phyloP scores from a whole-genome alignment of 1,139 yeast species.

The Suhomyces chickasaworum region DNA sequence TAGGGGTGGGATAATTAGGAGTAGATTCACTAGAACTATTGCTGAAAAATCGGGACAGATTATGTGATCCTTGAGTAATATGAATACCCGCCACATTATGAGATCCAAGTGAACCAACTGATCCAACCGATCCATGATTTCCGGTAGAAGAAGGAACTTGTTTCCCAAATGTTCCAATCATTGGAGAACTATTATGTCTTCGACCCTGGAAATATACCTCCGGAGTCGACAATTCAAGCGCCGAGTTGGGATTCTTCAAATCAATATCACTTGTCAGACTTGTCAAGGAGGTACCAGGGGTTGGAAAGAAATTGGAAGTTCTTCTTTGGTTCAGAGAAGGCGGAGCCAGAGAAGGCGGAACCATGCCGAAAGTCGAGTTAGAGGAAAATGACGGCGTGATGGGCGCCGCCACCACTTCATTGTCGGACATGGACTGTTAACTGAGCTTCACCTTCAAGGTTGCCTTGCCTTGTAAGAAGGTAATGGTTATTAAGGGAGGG shows the following conservation, averaged over 20 bases:
- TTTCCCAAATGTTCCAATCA: slow-evolving; percentile 15
- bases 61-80: not conserved
- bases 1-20: slow-evolving; percentile 8
- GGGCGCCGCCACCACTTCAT: slow-evolving; percentile 12
- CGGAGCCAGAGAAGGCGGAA: slow-evolving; percentile 10
- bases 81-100: not conserved
- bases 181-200: slow-evolving; percentile 18
- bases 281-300: slow-evolving; percentile 5
- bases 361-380: slow-evolving; percentile 9
- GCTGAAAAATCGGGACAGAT: slow-evolving; percentile 12
- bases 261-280: slow-evolving; percentile 9
- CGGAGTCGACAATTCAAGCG: slow-evolving; percentile 4
- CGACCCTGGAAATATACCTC: slow-evolving; percentile 8
- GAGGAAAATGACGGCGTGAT: slow-evolving; percentile 10
- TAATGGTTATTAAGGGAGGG: not conserved
- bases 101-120: not conserved
- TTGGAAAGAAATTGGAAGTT: slow-evolving; percentile 23
- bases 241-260: not conserved
- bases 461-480: slow-evolving; percentile 1
- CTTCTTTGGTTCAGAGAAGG: slow-evolving; percentile 16
- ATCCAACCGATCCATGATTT: not conserved
- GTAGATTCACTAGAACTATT: slow-evolving; percentile 6
- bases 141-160: not conserved
- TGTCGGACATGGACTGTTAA: slow-evolving; percentile 12
- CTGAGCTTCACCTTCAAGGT: not conserved